Evolutionary conservation across 2,329 filamentous ascomycete genomes (phyloP).

Genomic region (Akanthomyces dipterigenus): DNA sequence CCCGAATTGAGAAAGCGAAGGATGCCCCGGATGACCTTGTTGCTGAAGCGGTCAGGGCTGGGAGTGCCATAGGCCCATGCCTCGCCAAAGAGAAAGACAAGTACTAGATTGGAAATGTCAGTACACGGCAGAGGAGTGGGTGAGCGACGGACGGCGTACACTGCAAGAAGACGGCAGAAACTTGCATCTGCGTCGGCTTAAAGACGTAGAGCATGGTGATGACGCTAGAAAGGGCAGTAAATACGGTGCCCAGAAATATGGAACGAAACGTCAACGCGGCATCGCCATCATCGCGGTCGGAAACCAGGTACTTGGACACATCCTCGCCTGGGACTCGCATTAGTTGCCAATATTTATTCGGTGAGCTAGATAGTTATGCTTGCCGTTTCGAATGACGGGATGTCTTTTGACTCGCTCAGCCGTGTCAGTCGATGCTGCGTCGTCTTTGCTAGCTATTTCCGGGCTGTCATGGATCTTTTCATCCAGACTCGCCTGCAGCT

Average conservation of each 20-base stretch:
- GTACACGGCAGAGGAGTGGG: neutral
- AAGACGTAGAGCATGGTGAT: constrained; percentile 18
- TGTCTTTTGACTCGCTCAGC: constrained; percentile 8
- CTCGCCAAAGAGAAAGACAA: constrained; percentile 14
- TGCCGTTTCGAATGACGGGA: constrained; percentile 14
- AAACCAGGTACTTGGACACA: constrained; percentile 17
- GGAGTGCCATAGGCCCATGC: constrained; percentile 14
- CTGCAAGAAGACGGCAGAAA: constrained; percentile 16
- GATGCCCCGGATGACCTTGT: neutral
- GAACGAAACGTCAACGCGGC: constrained; percentile 18
- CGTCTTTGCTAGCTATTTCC: neutral
- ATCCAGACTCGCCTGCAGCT: neutral
- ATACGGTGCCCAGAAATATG: constrained; percentile 15
- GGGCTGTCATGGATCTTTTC: neutral
- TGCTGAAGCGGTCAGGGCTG: constrained; percentile 10
- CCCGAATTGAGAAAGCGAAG: constrained; percentile 15
- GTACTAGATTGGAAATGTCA: neutral
- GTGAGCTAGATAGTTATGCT: too few relatives aligned
- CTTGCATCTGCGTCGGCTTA: constrained; percentile 16
- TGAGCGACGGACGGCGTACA: constrained; percentile 2
- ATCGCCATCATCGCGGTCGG: constrained; percentile 17
- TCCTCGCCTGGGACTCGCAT: constrained; percentile 9
- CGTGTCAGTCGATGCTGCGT: neutral
- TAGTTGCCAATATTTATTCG: neutral
- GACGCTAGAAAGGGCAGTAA: constrained; percentile 17